phyloP scores from a whole-genome alignment of 352 stramenopile species.

The Phytophthora crassamura region DNA sequence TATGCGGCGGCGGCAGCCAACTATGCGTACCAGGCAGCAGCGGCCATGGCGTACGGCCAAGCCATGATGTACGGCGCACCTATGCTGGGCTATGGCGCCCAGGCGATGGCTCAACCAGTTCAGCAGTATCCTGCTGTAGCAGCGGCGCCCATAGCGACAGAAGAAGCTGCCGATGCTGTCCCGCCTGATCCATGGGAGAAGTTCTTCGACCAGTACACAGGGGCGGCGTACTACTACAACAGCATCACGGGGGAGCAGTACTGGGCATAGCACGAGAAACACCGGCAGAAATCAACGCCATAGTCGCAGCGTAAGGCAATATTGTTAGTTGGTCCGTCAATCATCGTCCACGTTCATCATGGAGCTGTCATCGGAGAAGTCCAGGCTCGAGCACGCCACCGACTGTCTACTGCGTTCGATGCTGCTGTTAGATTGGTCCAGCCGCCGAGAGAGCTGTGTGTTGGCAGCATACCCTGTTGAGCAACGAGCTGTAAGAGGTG shows the following conservation, averaged over 20 bases:
- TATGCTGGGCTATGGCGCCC: conserved; percentile 45
- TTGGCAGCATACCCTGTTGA: conserved; percentile 15
- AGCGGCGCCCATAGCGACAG: not conserved
- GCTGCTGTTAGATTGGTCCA: conserved; percentile 80
- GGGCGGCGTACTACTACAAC: conserved; percentile 91
- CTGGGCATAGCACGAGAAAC: conserved; percentile 62
- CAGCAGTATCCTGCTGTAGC: conserved; percentile 25
- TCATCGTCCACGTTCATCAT: conserved; percentile 81
- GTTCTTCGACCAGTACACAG: conserved; percentile 89
- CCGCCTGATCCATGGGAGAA: conserved; percentile 83
- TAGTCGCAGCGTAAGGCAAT: conserved; percentile 6
- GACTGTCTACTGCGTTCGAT: conserved; percentile 69
- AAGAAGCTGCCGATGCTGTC: conserved; percentile 26
- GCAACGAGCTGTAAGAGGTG: conserved; percentile 34
- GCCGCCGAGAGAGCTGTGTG: conserved; percentile 12
- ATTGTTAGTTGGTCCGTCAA: conserved; percentile 1
- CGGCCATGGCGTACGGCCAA: conserved; percentile 59
- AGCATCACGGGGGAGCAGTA: conserved; percentile 86
- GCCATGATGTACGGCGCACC: conserved; percentile 53
- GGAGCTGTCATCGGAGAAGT: conserved; percentile 81
- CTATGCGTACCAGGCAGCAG: conserved; percentile 71
- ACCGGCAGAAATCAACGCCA: conserved; percentile 12
- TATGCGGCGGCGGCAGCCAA: conserved; percentile 43
- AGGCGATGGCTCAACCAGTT: conserved; percentile 25
- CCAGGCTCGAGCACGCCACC: conserved; percentile 61